phyloP scores from a whole-genome alignment of 2,329 filamentous ascomycete genomes.

The Diplodia intermedia region DNA sequence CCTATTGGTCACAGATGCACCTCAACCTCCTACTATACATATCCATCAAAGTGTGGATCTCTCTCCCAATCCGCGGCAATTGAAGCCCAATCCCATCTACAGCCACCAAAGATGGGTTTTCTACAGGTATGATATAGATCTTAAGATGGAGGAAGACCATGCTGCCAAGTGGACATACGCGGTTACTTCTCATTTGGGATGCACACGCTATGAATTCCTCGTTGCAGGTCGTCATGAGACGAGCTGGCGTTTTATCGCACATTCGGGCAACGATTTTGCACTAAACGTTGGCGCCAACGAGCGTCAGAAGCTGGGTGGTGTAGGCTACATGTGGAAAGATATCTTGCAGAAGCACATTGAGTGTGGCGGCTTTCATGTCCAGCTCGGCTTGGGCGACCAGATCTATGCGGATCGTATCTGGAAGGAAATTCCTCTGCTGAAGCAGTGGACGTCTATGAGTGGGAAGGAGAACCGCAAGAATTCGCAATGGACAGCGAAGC shows the following conservation, averaged over 20 bases:
- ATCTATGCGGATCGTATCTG: constrained; percentile 95
- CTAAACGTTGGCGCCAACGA: constrained; percentile 87
- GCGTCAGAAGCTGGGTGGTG: constrained; percentile 81
- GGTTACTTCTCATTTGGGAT: constrained; percentile 94
- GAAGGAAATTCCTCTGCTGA: constrained; percentile 92
- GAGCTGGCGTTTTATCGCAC: constrained; percentile 94
- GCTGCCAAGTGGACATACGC: constrained; percentile 95
- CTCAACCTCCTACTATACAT: constrained; percentile 94
- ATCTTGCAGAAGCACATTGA: constrained; percentile 97
- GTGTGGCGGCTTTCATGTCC: constrained; percentile 93
- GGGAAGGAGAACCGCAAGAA: constrained; percentile 93
- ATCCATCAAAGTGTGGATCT: constrained; percentile 89
- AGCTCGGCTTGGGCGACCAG: constrained; percentile 90
- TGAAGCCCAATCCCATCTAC: constrained; percentile 81
- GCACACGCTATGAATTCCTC: constrained; percentile 97
- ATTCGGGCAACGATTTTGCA: constrained; percentile 95
- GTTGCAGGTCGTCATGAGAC: constrained; percentile 89
- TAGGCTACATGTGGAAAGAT: constrained; percentile 98
- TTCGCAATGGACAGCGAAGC: constrained; percentile 87
- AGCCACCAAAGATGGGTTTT: constrained; percentile 95
- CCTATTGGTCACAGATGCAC: constrained; percentile 86
- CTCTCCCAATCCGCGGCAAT: constrained; percentile 88
- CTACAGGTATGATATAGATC: constrained; percentile 89
- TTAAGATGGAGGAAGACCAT: constrained; percentile 82
- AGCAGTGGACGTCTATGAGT: constrained; percentile 92